These are phyloP conservation scores for Cladosporium sp. DNA, from an alignment of 2,329 filamentous ascomycete genomes.

Conservation along the genomic window DNA sequence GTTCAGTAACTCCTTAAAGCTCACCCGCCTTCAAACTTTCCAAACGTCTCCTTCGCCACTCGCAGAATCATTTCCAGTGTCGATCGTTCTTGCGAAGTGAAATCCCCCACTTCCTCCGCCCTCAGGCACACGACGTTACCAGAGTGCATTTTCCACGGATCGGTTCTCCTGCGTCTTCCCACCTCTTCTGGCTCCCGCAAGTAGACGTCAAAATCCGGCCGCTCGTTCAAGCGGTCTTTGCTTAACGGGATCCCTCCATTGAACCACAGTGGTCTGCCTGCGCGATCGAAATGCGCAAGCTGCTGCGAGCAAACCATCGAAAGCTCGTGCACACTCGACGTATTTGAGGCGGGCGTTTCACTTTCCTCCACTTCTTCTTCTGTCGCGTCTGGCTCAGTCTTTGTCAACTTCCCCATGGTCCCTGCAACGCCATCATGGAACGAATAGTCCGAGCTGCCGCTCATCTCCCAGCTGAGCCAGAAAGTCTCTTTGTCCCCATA, in stretches of 20 bases:
- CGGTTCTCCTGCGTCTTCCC: slow-evolving; percentile 14
- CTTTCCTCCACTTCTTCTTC: slow-evolving; percentile 9
- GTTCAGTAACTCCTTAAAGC: neutral
- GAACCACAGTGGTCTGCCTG: slow-evolving; percentile 42
- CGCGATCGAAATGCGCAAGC: slow-evolving; percentile 38
- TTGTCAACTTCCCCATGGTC: slow-evolving; percentile 28
- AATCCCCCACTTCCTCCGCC: slow-evolving; percentile 21
- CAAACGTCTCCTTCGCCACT: slow-evolving; percentile 13
- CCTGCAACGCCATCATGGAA: slow-evolving; percentile 39
- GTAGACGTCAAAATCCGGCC: slow-evolving; percentile 33
- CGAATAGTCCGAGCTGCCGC: slow-evolving; percentile 37
- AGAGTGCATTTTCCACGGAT: slow-evolving; percentile 30
- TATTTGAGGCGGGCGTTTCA: neutral
- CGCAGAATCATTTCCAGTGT: slow-evolving; percentile 29
- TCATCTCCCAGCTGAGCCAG: slow-evolving; percentile 45
- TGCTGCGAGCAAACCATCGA: slow-evolving; percentile 41
- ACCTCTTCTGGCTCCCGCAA: slow-evolving; percentile 27
- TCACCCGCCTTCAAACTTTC: neutral
- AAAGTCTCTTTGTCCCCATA: slow-evolving; percentile 47
- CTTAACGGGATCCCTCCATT: slow-evolving; percentile 41
- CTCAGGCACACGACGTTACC: slow-evolving; percentile 34
- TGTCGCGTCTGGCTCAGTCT: slow-evolving; percentile 10
- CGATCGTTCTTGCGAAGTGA: slow-evolving; percentile 23
- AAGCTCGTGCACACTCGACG: neutral
- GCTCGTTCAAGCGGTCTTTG: slow-evolving; percentile 36